Evolutionary conservation across 345 rosid species (phyloP).

Genomic region (Eutrema yunnanense): DNA sequence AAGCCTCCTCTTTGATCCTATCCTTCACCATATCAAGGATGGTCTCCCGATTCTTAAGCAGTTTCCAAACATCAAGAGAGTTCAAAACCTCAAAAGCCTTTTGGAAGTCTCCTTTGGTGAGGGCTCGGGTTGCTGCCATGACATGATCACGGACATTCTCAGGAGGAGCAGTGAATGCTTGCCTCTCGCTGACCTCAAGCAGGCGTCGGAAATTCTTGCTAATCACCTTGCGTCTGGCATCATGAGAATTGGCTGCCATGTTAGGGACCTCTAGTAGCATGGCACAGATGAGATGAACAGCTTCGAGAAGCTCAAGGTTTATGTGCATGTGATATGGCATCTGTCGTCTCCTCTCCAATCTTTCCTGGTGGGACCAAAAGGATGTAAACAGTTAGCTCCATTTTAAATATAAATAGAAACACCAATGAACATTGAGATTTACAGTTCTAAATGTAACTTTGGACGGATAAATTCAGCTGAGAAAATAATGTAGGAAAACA

Average conservation of each 20-base stretch:
- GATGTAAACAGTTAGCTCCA: not conserved
- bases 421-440: not conserved
- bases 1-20: slow-evolving; percentile 83
- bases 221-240: slow-evolving; percentile 57
- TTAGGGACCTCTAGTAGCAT: slow-evolving; percentile 93
- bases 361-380: slow-evolving; percentile 50
- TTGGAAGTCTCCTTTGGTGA: slow-evolving; percentile 64
- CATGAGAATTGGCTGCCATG: slow-evolving; percentile 75
- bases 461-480: not conserved
- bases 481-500: not conserved
- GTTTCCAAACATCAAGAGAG: slow-evolving; percentile 82
- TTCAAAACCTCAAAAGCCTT: slow-evolving; percentile 55
- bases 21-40: slow-evolving; percentile 67
- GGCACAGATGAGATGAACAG: slow-evolving; percentile 82
- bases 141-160: slow-evolving; percentile 89
- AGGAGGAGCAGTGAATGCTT: slow-evolving; percentile 75
- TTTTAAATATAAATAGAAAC: not conserved
- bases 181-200: slow-evolving; percentile 74
- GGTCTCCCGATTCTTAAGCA: slow-evolving; percentile 48
- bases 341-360: slow-evolving; percentile 82
- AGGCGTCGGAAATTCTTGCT: slow-evolving; percentile 80
- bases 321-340: slow-evolving; percentile 99
- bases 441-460: not conserved
- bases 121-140: slow-evolving; percentile 82
- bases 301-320: slow-evolving; percentile 91